Evolutionary conservation across 73 alveolate genomes (phyloP).

Genomic region (Stentor roeselii): DNA sequence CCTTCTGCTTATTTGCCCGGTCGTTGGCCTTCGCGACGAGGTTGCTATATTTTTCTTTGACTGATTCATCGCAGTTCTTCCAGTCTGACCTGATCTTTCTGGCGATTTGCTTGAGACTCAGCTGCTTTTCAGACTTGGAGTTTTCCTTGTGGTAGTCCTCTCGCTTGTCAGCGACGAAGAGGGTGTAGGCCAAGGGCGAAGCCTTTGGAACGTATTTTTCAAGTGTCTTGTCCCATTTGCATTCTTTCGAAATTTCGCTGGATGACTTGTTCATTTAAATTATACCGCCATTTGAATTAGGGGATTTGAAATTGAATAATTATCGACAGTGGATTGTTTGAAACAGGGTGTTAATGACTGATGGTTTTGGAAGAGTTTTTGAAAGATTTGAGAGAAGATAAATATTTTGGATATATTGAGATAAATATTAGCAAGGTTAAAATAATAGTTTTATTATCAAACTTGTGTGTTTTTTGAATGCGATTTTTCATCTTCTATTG

Average conservation of each 20-base stretch:
- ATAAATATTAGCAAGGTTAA: too few relatives aligned
- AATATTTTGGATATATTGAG: too few relatives aligned
- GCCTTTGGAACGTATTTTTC: background rate
- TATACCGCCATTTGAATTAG: slow-evolving; percentile 12
- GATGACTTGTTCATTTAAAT: background rate
- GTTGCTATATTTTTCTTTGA: too few relatives aligned
- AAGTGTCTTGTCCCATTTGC: background rate
- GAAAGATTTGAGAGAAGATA: too few relatives aligned
- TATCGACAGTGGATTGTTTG: too few relatives aligned
- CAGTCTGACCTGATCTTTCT: background rate
- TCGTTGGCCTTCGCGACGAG: background rate
- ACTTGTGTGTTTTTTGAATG: too few relatives aligned
- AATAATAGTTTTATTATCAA: too few relatives aligned
- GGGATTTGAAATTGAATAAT: background rate
- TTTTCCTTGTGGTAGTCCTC: background rate
- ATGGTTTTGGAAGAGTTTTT: too few relatives aligned
- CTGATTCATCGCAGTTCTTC: background rate
- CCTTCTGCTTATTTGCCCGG: background rate
- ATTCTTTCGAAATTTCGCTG: background rate
- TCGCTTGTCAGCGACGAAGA: background rate
- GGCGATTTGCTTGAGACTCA: background rate
- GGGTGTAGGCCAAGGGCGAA: background rate
- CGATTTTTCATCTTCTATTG: too few relatives aligned
- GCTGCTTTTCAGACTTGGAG: background rate
- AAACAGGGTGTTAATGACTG: too few relatives aligned